Evolutionary conservation across 2,329 filamentous ascomycete genomes (phyloP).

Genomic region (Lasiodiplodia citricola): DNA sequence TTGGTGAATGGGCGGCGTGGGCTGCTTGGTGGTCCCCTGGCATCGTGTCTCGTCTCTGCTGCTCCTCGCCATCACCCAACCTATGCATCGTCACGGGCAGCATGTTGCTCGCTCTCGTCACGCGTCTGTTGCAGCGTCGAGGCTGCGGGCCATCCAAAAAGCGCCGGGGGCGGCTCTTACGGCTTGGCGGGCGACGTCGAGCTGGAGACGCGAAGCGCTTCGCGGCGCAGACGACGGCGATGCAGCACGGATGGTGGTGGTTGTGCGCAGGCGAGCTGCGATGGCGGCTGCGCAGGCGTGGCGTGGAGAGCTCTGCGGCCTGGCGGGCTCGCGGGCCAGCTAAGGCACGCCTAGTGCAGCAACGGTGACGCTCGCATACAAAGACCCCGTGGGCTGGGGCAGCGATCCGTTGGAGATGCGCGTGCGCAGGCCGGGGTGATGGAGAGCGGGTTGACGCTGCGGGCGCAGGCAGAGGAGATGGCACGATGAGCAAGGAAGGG

Average conservation of each 20-base stretch:
- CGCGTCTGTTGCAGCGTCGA: constrained; percentile 15
- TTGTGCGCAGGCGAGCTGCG: neutral
- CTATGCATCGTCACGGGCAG: constrained; percentile 31
- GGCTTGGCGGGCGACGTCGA: constrained; percentile 12
- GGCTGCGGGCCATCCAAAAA: constrained; percentile 21
- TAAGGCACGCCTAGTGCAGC: constrained; percentile 25
- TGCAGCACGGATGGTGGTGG: constrained; percentile 15
- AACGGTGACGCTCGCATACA: constrained; percentile 25
- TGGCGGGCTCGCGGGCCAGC: constrained; percentile 19
- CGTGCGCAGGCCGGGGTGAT: constrained; percentile 16
- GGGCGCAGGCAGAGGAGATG: neutral
- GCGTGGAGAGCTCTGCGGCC: constrained; percentile 25
- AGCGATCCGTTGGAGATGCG: constrained; percentile 23
- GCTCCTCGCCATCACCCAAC: constrained; percentile 37
- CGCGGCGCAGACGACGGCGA: constrained; percentile 17
- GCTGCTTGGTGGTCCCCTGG: constrained; percentile 43
- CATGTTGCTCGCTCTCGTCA: constrained; percentile 23
- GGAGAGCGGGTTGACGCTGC: neutral
- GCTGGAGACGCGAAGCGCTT: constrained; percentile 19
- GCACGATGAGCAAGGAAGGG: constrained; percentile 18
- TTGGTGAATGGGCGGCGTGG: constrained; percentile 42
- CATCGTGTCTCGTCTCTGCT: constrained; percentile 41
- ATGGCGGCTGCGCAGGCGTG: constrained; percentile 25
- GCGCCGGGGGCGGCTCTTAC: constrained; percentile 6
- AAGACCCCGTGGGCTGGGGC: constrained; percentile 20